These are phyloP conservation scores for Candida taoyuanica DNA, from an alignment of 805 yeast genomes.

Conservation along the genomic window DNA sequence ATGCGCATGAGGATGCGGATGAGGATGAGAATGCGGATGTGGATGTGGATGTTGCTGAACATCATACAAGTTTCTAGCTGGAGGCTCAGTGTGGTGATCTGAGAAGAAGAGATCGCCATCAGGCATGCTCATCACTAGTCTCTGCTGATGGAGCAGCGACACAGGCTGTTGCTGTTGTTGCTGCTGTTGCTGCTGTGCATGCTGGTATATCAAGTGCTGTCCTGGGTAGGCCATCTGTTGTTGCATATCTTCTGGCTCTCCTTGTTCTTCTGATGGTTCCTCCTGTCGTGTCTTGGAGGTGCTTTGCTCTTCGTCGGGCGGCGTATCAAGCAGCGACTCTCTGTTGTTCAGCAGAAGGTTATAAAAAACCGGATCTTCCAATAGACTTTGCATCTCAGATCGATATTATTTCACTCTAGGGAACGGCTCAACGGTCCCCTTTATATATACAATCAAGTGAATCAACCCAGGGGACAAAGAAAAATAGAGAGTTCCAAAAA, in stretches of 20 bases:
- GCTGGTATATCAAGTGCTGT: slow-evolving; percentile 5
- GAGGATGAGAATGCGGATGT: not conserved
- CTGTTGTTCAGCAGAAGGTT: slow-evolving; percentile 18
- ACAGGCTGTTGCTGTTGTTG: too few species aligned
- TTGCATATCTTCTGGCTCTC: slow-evolving; percentile 7
- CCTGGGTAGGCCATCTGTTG: slow-evolving; percentile 12
- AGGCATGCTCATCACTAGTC: not conserved
- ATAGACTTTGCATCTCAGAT: slow-evolving; percentile 18
- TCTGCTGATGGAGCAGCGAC: slow-evolving; percentile 1
- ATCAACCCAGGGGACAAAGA: too few species aligned
- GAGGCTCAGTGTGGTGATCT: slow-evolving; percentile 11
- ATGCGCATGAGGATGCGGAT: not conserved
- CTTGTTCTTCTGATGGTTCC: not conserved
- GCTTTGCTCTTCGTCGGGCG: not conserved
- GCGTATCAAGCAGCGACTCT: slow-evolving; percentile 8
- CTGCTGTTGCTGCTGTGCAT: not conserved
- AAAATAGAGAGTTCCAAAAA: too few species aligned
- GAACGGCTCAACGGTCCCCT: not conserved
- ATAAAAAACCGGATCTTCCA: slow-evolving; percentile 24
- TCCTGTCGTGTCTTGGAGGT: not conserved
- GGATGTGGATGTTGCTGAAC: slow-evolving; percentile 4
- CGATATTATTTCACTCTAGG: not conserved
- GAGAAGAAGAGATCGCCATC: not conserved
- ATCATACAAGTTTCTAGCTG: slow-evolving; percentile 5
- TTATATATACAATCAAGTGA: too few species aligned